Percentiles rank a stretch among this genome's conserved stretches.
phyloP scores from a whole-genome alignment of 1,139 yeast species.

The Pneumocystis jirovecii region DNA sequence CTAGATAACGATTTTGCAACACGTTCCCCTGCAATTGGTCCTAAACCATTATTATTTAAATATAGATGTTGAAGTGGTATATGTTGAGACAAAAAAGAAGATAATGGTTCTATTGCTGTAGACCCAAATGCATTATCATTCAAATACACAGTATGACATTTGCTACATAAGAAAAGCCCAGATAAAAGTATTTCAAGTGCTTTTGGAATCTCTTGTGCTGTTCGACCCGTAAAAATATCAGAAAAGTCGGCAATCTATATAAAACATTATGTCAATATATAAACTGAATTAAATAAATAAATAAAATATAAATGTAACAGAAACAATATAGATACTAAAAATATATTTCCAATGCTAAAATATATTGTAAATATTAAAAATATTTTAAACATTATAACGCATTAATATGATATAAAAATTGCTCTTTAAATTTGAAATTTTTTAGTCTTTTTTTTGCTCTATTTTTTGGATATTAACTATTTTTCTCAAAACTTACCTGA shows the following conservation, averaged over 20 bases:
- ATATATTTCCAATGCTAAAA: not conserved
- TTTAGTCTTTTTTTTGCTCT: constrained; percentile 26
- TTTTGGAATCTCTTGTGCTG: constrained; percentile 85
- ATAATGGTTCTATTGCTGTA: constrained; percentile 83
- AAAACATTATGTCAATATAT: not conserved
- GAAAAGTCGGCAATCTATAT: constrained; percentile 63
- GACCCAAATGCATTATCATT: constrained; percentile 95
- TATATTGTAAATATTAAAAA: too few species aligned
- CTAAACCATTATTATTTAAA: constrained; percentile 89
- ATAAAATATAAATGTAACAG: not conserved
- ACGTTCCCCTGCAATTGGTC: constrained; percentile 92
- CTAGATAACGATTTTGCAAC: constrained; percentile 72
- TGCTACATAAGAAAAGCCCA: constrained; percentile 51
- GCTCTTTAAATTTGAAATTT: not conserved
- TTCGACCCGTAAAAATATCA: constrained; percentile 85
- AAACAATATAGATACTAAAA: not conserved
- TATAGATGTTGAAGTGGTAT: constrained; percentile 70
- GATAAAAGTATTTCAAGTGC: constrained; percentile 61
- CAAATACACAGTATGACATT: constrained; percentile 59
- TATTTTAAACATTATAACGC: not conserved
- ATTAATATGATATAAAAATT: not conserved
- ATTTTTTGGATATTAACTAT: constrained; percentile 19
- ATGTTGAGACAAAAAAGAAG: constrained; percentile 59
- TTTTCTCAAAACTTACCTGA: not conserved
- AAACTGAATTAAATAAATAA: not conserved